These are phyloP conservation scores for Dittrichia graveolens DNA, from an alignment of 129 eudicot species.

Conservation along the genomic window DNA sequence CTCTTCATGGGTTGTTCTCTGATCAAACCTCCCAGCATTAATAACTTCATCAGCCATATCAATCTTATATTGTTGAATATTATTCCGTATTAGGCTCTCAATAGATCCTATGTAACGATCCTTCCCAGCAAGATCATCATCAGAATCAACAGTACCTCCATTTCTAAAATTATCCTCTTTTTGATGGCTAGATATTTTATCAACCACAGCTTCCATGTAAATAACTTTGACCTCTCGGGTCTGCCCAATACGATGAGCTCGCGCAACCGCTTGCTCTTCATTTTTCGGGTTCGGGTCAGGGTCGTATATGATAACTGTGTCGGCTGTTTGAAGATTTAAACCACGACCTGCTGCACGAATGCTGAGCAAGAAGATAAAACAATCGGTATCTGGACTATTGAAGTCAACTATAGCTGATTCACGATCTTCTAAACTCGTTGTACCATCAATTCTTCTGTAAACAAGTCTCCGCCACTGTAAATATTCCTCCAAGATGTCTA, in stretches of 20 bases:
- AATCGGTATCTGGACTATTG: slow-evolving; percentile 74
- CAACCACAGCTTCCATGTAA: slow-evolving; percentile 97
- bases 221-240: slow-evolving; percentile 93
- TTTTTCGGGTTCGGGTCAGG: slow-evolving; percentile 98
- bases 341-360: slow-evolving; percentile 98
- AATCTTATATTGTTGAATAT: slow-evolving; percentile 94
- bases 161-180: slow-evolving; percentile 73
- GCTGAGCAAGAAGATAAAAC: slow-evolving; percentile 87
- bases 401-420: slow-evolving; percentile 93
- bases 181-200: slow-evolving; percentile 75
- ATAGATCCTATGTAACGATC: slow-evolving; percentile 94
- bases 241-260: slow-evolving; percentile 99
- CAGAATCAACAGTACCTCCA: slow-evolving; percentile 73
- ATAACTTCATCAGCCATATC: slow-evolving; percentile 99
- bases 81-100: slow-evolving; percentile 86
- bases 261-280: slow-evolving; percentile 98
- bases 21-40: slow-evolving; percentile 97
- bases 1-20: slow-evolving; percentile 98
- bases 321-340: slow-evolving; percentile 88
- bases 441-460: slow-evolving; percentile 91
- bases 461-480: slow-evolving; percentile 90
- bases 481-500: slow-evolving; percentile 91
- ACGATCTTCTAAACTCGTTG: slow-evolving; percentile 86
- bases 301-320: slow-evolving; percentile 90
- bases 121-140: slow-evolving; percentile 90